Conservation (phyloP, 2,329 filamentous ascomycete genomes). For the Trichoderma harzianum region DNA sequence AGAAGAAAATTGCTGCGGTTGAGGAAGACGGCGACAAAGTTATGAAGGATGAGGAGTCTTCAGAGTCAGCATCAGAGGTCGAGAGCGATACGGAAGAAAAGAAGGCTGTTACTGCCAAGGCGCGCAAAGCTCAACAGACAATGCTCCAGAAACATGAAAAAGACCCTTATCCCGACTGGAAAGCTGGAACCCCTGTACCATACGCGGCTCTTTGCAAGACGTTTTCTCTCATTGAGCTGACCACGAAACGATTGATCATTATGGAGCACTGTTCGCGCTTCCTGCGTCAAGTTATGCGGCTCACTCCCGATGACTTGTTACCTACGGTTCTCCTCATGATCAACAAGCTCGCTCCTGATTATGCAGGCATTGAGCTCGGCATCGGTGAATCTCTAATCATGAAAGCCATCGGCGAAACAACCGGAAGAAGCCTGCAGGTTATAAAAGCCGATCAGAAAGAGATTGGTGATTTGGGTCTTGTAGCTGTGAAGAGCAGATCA, state of each 20-base stretch:
- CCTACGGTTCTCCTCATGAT: slow-evolving; percentile 93
- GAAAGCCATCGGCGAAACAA: slow-evolving; percentile 96
- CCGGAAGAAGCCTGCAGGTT: slow-evolving; percentile 78
- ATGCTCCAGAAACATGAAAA: slow-evolving; percentile 66
- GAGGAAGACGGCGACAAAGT: slow-evolving; percentile 12
- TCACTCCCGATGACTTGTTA: slow-evolving; percentile 84
- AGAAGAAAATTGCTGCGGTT: slow-evolving; percentile 28
- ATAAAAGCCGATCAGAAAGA: slow-evolving; percentile 97
- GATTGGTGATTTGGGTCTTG: slow-evolving; percentile 90
- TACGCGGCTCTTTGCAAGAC: slow-evolving; percentile 94
- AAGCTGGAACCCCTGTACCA: slow-evolving; percentile 79
- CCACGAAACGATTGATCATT: slow-evolving; percentile 85
- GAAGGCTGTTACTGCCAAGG: slow-evolving; percentile 69
- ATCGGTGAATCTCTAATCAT: slow-evolving; percentile 98
- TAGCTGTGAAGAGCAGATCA: slow-evolving; percentile 90
- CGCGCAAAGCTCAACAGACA: slow-evolving; percentile 74
- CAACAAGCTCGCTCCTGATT: slow-evolving; percentile 95
- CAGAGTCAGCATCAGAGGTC: slow-evolving; percentile 35
- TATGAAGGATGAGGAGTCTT: slow-evolving; percentile 24
- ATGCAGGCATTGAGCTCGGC: slow-evolving; percentile 93
- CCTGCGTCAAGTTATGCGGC: slow-evolving; percentile 84
- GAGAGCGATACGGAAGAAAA: slow-evolving; percentile 58
- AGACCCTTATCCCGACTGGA: slow-evolving; percentile 95
- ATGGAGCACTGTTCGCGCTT: slow-evolving; percentile 86
- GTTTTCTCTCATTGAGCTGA: slow-evolving; percentile 92